Conservation (phyloP, 2,329 filamentous ascomycete species). For the Claviceps maximensis region DNA sequence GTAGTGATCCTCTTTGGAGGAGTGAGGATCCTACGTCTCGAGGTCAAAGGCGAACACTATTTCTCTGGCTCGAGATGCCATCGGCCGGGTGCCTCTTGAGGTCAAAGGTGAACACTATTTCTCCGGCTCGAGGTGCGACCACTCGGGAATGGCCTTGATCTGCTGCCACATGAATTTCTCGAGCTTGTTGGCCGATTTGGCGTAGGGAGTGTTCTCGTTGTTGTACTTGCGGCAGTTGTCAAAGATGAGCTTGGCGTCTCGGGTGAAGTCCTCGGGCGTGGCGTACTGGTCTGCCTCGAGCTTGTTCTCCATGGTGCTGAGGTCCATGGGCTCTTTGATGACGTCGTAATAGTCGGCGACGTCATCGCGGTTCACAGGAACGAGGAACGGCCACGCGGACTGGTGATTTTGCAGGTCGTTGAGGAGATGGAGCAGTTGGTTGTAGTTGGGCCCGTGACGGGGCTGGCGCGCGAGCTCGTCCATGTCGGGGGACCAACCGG, state of each 20-base stretch:
- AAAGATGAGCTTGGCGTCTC: constrained; percentile 79
- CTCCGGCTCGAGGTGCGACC: constrained; percentile 53
- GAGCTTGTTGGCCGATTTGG: constrained; percentile 86
- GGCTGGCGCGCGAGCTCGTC: constrained; percentile 90
- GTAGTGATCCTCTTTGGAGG: background rate
- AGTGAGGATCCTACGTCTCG: constrained; percentile 4
- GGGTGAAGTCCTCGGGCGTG: constrained; percentile 83
- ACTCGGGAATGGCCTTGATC: constrained; percentile 84
- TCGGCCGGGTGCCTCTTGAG: constrained; percentile 63
- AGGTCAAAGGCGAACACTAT: constrained; percentile 15
- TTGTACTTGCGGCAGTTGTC: constrained; percentile 95
- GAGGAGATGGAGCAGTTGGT: constrained; percentile 79
- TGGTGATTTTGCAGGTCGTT: constrained; percentile 93
- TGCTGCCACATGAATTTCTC: constrained; percentile 93
- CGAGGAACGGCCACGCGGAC: constrained; percentile 86
- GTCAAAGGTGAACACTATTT: constrained; percentile 18
- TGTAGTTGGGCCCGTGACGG: constrained; percentile 92
- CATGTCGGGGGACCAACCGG: constrained; percentile 96
- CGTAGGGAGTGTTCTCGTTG: constrained; percentile 86
- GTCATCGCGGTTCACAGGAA: constrained; percentile 88
- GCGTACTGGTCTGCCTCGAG: constrained; percentile 75
- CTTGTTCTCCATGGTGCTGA: constrained; percentile 90
- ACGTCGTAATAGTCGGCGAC: constrained; percentile 99
- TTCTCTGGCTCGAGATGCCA: constrained; percentile 45
- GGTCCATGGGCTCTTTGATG: constrained; percentile 95